Conservation (phyloP, 495 filamentous ascomycete genomes). For the Patellaria atrata region DNA sequence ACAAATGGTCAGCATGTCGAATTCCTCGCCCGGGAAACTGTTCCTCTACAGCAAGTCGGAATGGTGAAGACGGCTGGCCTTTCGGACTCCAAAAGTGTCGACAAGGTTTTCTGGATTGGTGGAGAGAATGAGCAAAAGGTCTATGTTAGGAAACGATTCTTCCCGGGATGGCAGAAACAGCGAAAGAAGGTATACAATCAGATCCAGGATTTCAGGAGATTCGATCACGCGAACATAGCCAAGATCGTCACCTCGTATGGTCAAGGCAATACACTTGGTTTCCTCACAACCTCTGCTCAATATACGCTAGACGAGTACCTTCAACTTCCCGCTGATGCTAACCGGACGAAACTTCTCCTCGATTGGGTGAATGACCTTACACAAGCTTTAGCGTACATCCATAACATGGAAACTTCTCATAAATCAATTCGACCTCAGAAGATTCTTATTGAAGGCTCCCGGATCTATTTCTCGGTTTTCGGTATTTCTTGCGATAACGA, state of each 20-base stretch:
- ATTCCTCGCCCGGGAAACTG: conserved; percentile 12
- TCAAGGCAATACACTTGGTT: conserved; percentile 14
- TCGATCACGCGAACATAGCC: conserved; percentile 19
- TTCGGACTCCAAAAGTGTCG: conserved; percentile 14
- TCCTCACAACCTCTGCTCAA: conserved; percentile 14
- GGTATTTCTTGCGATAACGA: conserved; percentile 11
- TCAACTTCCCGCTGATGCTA: conserved; percentile 7
- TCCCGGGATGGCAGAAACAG: conserved; percentile 10
- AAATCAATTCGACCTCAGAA: conserved; percentile 18
- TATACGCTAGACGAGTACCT: conserved; percentile 20
- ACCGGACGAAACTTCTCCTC: conserved; percentile 15
- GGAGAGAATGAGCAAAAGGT: conserved; percentile 11
- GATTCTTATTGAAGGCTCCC: conserved; percentile 20
- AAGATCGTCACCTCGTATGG: conserved; percentile 18
- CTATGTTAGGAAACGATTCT: conserved; percentile 19
- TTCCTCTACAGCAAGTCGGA: conserved; percentile 17
- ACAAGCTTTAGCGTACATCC: conserved; percentile 19
- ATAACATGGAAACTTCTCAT: conserved; percentile 16
- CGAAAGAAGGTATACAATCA: conserved; percentile 14
- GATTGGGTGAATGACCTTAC: conserved; percentile 23
- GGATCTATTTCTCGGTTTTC: conserved; percentile 16
- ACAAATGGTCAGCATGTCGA: conserved; percentile 19
- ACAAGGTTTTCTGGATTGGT: conserved; percentile 15
- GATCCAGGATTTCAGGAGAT: conserved; percentile 15
- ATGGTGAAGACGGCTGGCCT: conserved; percentile 8